Evolutionary conservation across 345 rosid genomes (phyloP).

Genomic region (Sisymbrium irio): DNA sequence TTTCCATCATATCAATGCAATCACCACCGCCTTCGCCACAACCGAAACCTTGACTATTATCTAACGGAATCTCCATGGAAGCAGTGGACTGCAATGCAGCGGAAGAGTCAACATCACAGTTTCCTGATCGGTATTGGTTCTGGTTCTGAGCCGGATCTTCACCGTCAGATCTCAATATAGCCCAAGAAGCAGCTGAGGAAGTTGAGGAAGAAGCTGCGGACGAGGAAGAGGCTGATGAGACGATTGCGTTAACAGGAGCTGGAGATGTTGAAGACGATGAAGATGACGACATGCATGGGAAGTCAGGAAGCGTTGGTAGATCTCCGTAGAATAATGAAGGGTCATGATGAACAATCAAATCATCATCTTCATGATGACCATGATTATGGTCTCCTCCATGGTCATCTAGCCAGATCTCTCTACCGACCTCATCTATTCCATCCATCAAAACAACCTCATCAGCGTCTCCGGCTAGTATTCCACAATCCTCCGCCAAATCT

Average conservation of each 20-base stretch:
- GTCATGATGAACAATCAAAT: conserved; percentile 51
- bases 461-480: conserved; percentile 29
- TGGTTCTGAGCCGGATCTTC: conserved; percentile 40
- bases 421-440: conserved; percentile 33
- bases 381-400: conserved; percentile 45
- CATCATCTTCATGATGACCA: conserved; percentile 49
- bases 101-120: conserved; percentile 27
- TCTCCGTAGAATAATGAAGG: conserved; percentile 60
- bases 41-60: conserved; percentile 30
- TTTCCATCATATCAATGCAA: conserved; percentile 70
- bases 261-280: conserved; percentile 87
- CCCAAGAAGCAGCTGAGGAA: conserved; percentile 79
- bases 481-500: conserved; percentile 28
- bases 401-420: conserved; percentile 57
- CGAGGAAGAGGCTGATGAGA: conserved; percentile 52
- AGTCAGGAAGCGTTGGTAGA: conserved; percentile 71
- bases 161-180: conserved; percentile 58
- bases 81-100: conserved; percentile 70
- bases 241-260: conserved; percentile 56
- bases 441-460: conserved; percentile 32
- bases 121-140: conserved; percentile 18
- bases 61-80: conserved; percentile 61
- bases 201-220: conserved; percentile 57
- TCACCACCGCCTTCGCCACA: conserved; percentile 46
- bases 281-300: conserved; percentile 98